phyloP scores from a whole-genome alignment of 2,329 filamentous ascomycete species.

The Magnaporthales sp. region DNA sequence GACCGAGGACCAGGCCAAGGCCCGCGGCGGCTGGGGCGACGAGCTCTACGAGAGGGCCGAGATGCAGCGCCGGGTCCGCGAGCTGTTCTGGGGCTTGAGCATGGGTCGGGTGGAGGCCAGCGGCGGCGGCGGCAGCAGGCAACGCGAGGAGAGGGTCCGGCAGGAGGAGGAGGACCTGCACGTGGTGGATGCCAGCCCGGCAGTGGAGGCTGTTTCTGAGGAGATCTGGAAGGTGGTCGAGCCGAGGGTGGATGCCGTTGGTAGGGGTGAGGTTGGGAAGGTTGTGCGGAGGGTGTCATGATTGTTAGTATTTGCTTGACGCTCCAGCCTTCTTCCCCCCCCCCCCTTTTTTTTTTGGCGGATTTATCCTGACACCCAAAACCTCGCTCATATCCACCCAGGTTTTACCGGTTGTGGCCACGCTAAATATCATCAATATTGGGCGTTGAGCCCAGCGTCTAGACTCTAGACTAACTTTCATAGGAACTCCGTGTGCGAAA shows the following conservation, averaged over 20 bases:
- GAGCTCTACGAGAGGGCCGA: slow-evolving; percentile 82
- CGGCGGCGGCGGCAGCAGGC: slow-evolving; percentile 11
- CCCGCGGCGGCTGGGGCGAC: slow-evolving; percentile 76
- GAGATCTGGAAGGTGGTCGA: slow-evolving; percentile 44
- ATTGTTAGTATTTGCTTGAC: background rate
- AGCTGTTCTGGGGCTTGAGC: slow-evolving; percentile 57
- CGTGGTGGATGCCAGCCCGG: slow-evolving; percentile 44
- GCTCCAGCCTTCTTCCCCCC: background rate
- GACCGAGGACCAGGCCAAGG: slow-evolving; percentile 60
- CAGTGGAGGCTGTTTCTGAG: slow-evolving; percentile 47
- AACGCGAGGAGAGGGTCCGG: slow-evolving; percentile 25
- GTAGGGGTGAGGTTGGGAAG: slow-evolving; percentile 38
- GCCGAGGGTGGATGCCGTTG: slow-evolving; percentile 37
- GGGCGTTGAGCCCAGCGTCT: slow-evolving; percentile 3
- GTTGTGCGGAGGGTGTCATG: slow-evolving; percentile 34
- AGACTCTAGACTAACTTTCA: background rate
- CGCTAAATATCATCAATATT: background rate
- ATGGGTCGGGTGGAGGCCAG: slow-evolving; percentile 31
- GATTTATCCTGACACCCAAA: background rate
- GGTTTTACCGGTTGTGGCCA: no score
- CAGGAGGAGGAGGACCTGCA: slow-evolving; percentile 45
- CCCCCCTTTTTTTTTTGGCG: background rate
- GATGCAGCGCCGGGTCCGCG: slow-evolving; percentile 73
- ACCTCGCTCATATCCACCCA: background rate
- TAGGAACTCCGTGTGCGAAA: background rate